Evolutionary conservation across 805 yeast genomes (phyloP), one percentile per base, ranked within the genome.

Genomic region (Saitoella complicata): DNA sequence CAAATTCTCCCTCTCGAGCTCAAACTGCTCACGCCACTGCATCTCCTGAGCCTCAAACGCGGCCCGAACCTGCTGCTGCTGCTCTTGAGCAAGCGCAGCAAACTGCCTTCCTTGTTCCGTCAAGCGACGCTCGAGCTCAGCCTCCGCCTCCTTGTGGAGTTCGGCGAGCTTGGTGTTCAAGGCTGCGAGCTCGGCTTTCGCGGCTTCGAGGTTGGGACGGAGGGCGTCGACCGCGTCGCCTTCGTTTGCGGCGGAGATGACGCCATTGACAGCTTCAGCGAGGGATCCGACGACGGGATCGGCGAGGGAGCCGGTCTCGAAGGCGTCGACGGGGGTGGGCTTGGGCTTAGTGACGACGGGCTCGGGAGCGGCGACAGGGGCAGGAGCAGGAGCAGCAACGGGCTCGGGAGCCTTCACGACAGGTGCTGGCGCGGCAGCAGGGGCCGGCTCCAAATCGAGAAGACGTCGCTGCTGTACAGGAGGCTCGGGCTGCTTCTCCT

Each of bases 1-100:
- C 46, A 85, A 72, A 35, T 81, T 76, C 51, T 73, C 73, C 44
- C 86, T 67, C 61, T 86, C 95, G 11, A 8, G 11, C 10, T 39
- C 42, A 31, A 39, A 39, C 11, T 10, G 6, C 12, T 30, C 11
- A 6, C 75, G 66, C 59, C 80, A 74, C 45, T 71, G 68, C 45
- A 68, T 66, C 66, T 62, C 79, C 75, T 57, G 76, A 62, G 45
- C 58, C 37, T 53, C 62, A 40, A 60, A 55, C 51, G 57, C 57
- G 38, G 55, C 52, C 39, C 57, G 43, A 10, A 59, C 50, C 31
- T 61, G 59, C 32, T 46, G 47, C 30, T 50, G 49, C 11, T 48
- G 48, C 13, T 51, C 49, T 44, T 54, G 52, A 7, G 47, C 51
- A 39, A 53, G 54, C n/a, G 41, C 38, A 4, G 53, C 52, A 39